Conservation (phyloP, 2,329 filamentous ascomycete species). For the Trichoderma cornu-damae region DNA sequence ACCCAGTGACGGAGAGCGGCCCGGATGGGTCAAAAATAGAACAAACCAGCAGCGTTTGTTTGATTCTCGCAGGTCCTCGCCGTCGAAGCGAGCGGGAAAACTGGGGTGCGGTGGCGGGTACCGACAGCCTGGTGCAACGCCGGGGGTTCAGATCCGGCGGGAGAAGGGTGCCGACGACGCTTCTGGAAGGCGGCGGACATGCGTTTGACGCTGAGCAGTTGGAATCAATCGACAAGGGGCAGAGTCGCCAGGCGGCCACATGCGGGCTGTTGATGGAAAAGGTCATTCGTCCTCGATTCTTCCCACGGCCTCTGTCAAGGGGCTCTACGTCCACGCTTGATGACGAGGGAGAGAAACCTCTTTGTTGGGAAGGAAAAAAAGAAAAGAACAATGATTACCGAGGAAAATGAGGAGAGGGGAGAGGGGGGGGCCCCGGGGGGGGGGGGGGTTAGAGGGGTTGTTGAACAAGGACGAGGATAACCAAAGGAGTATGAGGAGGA, state of each 20-base stretch:
- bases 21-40: conserved; percentile 10
- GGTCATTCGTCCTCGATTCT: not conserved
- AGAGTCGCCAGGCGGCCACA: not conserved
- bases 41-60: conserved; percentile 9
- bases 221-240: not conserved
- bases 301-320: not conserved
- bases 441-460: too few relatives aligned
- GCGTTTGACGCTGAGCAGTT: not conserved
- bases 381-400: not conserved
- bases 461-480: too few relatives aligned
- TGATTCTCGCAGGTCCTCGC: not conserved
- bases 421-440: too few relatives aligned
- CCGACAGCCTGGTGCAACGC: conserved; percentile 3
- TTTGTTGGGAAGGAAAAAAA: not conserved
- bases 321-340: not conserved
- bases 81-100: not conserved
- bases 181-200: conserved; percentile 9
- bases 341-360: not conserved
- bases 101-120: not conserved
- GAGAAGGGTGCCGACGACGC: not conserved
- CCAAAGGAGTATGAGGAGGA: too few relatives aligned
- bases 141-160: not conserved
- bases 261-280: not conserved
- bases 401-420: not conserved
- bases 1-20: not conserved